phyloP scores from a whole-genome alignment of 352 stramenopile species.

The Phytophthora vignae region DNA sequence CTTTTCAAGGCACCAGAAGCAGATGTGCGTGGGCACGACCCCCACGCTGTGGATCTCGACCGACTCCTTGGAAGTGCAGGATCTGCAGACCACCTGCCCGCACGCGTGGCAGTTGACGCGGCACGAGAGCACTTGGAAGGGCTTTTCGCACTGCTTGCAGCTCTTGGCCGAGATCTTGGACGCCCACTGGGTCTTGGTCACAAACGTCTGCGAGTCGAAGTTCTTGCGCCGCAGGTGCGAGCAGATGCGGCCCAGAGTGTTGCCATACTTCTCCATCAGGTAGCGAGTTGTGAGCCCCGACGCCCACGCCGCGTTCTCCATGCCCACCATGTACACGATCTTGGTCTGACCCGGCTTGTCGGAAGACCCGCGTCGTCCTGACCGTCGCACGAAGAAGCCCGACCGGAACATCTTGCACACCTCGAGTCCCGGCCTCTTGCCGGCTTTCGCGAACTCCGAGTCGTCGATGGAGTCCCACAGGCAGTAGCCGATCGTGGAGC shows the following conservation, averaged over 20 bases:
- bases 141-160: conserved; percentile 44
- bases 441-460: conserved; percentile 16
- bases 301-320: conserved; percentile 36
- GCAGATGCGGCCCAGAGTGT: conserved; percentile 43
- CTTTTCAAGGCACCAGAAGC: conserved; percentile 38
- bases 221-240: conserved; percentile 50
- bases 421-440: conserved; percentile 23
- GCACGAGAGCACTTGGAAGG: conserved; percentile 46
- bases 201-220: conserved; percentile 53
- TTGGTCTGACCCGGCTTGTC: conserved; percentile 40
- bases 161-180: conserved; percentile 29
- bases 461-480: conserved; percentile 63
- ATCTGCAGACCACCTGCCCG: conserved; percentile 42
- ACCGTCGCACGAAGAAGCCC: conserved; percentile 54
- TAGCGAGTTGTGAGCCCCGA: conserved; percentile 37
- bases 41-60: conserved; percentile 40
- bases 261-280: conserved; percentile 53
- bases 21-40: conserved; percentile 41
- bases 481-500: conserved; percentile 62
- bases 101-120: conserved; percentile 52
- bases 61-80: conserved; percentile 44
- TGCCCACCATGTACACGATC: conserved; percentile 62
- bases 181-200: conserved; percentile 48
- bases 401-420: conserved; percentile 49
- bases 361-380: conserved; percentile 16